phyloP scores from a whole-genome alignment of 1,139 yeast species.

The Blastobotrys proliferans region DNA sequence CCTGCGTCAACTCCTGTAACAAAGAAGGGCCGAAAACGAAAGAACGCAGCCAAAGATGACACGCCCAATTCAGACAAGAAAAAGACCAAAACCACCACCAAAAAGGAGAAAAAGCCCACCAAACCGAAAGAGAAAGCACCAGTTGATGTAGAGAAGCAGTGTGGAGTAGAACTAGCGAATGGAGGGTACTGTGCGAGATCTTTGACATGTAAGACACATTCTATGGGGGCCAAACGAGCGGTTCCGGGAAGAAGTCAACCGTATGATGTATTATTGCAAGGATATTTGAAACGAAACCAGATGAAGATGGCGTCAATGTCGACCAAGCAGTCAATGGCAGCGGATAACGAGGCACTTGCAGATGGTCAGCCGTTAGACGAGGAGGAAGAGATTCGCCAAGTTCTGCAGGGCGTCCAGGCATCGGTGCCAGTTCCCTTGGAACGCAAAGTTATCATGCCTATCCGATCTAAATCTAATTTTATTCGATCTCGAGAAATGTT shows the following conservation, averaged over 20 bases:
- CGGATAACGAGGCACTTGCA: slow-evolving; percentile 26
- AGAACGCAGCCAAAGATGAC: slow-evolving; percentile 9
- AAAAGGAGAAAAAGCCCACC: slow-evolving; percentile 3
- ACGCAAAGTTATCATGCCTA: slow-evolving; percentile 65
- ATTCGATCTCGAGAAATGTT: slow-evolving; percentile 60
- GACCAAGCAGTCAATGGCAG: slow-evolving; percentile 33
- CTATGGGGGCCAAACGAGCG: slow-evolving; percentile 96
- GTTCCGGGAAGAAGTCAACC: slow-evolving; percentile 91
- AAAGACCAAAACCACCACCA: neutral
- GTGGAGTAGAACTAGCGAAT: slow-evolving; percentile 90
- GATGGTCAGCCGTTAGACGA: slow-evolving; percentile 42
- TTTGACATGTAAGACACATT: slow-evolving; percentile 92
- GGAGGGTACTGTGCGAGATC: slow-evolving; percentile 96
- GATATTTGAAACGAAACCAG: slow-evolving; percentile 88
- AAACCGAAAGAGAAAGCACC: slow-evolving; percentile 45
- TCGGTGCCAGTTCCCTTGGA: slow-evolving; percentile 80
- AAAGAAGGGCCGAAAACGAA: slow-evolving; percentile 14
- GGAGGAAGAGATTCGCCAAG: slow-evolving; percentile 89
- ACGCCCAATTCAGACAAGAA: no score
- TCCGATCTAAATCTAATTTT: slow-evolving; percentile 62
- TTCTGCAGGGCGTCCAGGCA: slow-evolving; percentile 76
- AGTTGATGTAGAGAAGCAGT: slow-evolving; percentile 91
- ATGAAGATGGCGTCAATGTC: slow-evolving; percentile 54
- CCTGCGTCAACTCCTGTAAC: slow-evolving; percentile 1
- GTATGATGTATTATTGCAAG: slow-evolving; percentile 80